Evolutionary conservation across 495 filamentous ascomycete species (phyloP), one percentile per base, ranked within the genome.

Genomic region (Penicillium pancosmium): DNA sequence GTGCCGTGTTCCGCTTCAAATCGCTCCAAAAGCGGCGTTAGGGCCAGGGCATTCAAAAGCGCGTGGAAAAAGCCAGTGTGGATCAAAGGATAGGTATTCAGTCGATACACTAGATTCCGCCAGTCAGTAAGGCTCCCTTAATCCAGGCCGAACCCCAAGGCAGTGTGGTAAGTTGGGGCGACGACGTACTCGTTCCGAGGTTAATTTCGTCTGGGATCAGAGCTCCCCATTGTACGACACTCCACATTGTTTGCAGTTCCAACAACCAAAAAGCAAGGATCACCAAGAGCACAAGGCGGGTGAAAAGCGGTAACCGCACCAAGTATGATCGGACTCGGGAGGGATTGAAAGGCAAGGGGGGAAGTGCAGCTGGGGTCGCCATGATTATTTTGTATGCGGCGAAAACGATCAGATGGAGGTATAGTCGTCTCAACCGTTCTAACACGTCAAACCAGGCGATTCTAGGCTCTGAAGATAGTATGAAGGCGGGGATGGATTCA

Each of bases 1-100:
- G 93, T 97, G 25, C 94, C 94, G 76, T 94, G 82, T 68, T 96
- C 93, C n/a, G 85, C 79, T 75, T 98, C 94, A 70, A 98, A 98
- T 48, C 92, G 82, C 72, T 97, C 93, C 61, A 98, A 68, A 48
- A 98, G 76, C 15, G 94, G 94, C 11, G 86, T 86, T 57, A 97
- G 73, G 4, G 92, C 88, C 48, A 96, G 16, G 43, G 89, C 67
- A 73, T 97, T 97, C 64, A 97, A 69, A 31, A 93, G 61, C 48
- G 86, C 77, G 70, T 98, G 94, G 57, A 95, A 78, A 73, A 93
- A 82, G 60, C 87, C 86, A 33, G 81, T 66, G 71, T 98, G 94
- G 55, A 98, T 88, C 52, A 98, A 80, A 2, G 93, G 92, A 70
- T 90, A 98, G 10, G 92, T 95, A 67, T 96, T 97, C 16, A 93